These are phyloP conservation scores for Ajuga chamaepitys DNA, from an alignment of 257 asterid species.

Conservation along the genomic window DNA sequence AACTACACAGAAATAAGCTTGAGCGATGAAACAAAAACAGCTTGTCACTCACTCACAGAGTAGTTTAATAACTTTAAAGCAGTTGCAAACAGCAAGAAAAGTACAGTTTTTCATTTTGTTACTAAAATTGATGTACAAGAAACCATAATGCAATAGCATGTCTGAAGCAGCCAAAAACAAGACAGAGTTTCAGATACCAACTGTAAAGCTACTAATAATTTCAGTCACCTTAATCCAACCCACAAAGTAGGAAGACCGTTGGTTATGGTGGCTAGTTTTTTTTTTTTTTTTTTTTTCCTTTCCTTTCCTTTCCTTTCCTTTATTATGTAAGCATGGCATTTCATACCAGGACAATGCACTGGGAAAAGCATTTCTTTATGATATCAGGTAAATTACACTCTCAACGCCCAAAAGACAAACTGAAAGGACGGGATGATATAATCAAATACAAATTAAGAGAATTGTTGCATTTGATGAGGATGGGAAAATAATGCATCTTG, in stretches of 20 bases:
- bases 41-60: not conserved
- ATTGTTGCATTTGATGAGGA: not conserved
- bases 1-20: not conserved
- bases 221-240: not conserved
- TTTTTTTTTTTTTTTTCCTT: too few species aligned
- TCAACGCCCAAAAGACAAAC: not conserved
- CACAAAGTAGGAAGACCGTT: not conserved
- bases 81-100: not conserved
- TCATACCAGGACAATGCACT: not conserved
- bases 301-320: too few species aligned
- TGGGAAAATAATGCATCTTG: not conserved
- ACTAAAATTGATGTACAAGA: not conserved
- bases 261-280: not conserved
- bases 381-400: not conserved
- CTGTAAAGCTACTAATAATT: not conserved
- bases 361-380: not conserved
- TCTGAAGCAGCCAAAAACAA: not conserved
- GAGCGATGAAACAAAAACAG: not conserved
- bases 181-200: not conserved
- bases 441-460: not conserved
- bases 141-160: not conserved
- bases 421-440: not conserved
- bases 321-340: not conserved
- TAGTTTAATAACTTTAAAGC: not conserved
- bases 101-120: not conserved